Evolutionary conservation across 2,329 filamentous ascomycete species (phyloP), one percentile per base, ranked within the genome.

Genomic region (Myotisia sp.): DNA sequence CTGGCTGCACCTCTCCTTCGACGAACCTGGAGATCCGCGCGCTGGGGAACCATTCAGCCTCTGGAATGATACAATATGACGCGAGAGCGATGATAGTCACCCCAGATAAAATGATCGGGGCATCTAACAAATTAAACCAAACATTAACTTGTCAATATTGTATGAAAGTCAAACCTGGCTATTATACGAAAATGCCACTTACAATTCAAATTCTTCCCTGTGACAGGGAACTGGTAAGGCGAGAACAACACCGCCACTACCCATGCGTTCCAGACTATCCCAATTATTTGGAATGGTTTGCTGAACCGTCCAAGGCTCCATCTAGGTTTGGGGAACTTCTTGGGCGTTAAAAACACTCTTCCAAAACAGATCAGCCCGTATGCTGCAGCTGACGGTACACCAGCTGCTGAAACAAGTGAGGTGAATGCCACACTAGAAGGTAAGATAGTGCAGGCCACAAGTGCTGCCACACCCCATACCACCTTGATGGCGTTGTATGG

Each of bases 401-500:
- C 65, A 9, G 66, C 63, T 0, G 65, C 65, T 0, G 66, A 69
- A 29, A 69, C 65, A 6, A 69, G 59, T 0, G 66, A 69, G 0
- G 65, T 69, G 46, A 70, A 70, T 4, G 65, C 66, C 4, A 67
- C 64, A 6, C 54, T 50, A 0, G 69, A 74, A 0, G 71, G 65
- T 1, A 75, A 55, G 32, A 74, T 70, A 0, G 68, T 74, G 58
- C 71, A 75, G 10, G 68, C 69, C 22, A 74, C 55, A 13, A 72
- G 43, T 2, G 70, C 56, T 1, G 67, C 61, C 6, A 72, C 65
- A 2, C 43, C 59, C 60, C 69, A 71, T 42, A 74, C 69, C 6
- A 74, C 67, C 12, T 71, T 62, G 27, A 76, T 65, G 4, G 71
- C 71, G 44, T 75, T 74, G 9, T 64, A 63, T 0, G 72, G 72